Evolutionary conservation across 345 rosid genomes (phyloP), one percentile per base, ranked within the genome.

Genomic region (Eucalyptus cladocalyx): DNA sequence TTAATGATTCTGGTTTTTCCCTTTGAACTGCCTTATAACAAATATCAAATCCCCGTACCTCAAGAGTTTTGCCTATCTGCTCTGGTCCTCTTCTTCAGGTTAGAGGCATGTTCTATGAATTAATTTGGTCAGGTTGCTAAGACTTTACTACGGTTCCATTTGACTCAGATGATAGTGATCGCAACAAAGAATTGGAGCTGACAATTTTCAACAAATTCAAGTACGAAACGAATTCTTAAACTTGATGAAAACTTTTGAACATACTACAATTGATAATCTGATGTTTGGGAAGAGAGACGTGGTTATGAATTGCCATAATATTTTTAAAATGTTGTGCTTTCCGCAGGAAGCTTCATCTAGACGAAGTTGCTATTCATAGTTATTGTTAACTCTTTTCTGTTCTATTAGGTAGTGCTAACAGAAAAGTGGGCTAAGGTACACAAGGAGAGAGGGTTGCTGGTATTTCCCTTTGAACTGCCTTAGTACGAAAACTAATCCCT

Each of bases 371-470:
- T n/a, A 37, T n/a, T 65, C 76, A 67, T n/a, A 32, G 40, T 67
- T 40, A 67, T 16, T 32, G 76, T 67, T 67, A n/a, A 32, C 53
- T 76, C 76, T 51, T 87, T 45, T 80, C 34, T 88, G 86, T 56
- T 88, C 89, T 72, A 19, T 87, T 69, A 96, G 99, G 99, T 97
- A 76, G 98, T 96, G 28, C 87, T 96, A 88, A 95, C 96, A 2
- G 97, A 97, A 89, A 95, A 94, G 62, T 97, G 98, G 98, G 93
- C 95, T 34, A 96, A 94, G 86, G 93, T 85, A 87, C 92, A 95
- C 94, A 94, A 94, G 91, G 93, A 92, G 90, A 95, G 91, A 93
- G 97, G 97, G 81, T 47, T 47, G 48, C 48, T 3, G 13, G 48
- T 47, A 47, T 49, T 49, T 60, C 28, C 60, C 60, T 23, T 56